A percentile compares a stretch with the other conserved stretches of the same genome.
phyloP scores from a whole-genome alignment of 1,284 basidiomycete genomes.

The Coniophora puteana region DNA sequence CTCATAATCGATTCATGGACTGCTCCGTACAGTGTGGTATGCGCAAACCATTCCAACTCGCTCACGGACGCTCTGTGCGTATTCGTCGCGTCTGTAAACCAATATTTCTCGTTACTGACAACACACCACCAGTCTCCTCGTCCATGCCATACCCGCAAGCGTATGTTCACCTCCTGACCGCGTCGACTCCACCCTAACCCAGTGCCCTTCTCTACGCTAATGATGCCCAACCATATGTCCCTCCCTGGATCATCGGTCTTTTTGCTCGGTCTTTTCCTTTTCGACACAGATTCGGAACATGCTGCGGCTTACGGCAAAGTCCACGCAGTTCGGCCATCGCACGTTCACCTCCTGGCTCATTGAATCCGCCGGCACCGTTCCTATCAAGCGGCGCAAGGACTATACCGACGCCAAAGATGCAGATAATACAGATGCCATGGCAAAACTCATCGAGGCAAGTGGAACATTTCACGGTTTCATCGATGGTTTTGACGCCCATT shows the following conservation, averaged over 20 bases:
- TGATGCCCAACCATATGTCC: neutral
- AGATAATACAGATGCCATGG: conserved; percentile 71
- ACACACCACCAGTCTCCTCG: conserved; percentile 48
- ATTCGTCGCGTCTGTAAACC: neutral
- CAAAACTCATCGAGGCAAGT: conserved; percentile 59
- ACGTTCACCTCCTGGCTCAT: conserved; percentile 89
- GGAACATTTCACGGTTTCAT: neutral
- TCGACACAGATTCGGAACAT: conserved; percentile 69
- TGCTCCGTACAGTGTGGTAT: conserved; percentile 48
- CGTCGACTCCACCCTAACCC: too few relatives aligned
- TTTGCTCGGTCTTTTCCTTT: neutral
- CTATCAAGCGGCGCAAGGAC: conserved; percentile 75
- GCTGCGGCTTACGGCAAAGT: conserved; percentile 80
- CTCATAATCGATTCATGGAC: conserved; percentile 24
- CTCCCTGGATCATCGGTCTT: too few relatives aligned
- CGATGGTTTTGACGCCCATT: neutral
- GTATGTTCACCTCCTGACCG: conserved; percentile 36
- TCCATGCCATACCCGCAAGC: conserved; percentile 64
- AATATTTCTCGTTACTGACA: conserved; percentile 7
- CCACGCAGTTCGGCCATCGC: conserved; percentile 75
- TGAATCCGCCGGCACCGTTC: conserved; percentile 80
- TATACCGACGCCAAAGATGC: conserved; percentile 43
- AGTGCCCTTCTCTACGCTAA: neutral
- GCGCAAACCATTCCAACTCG: conserved; percentile 81
- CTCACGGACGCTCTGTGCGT: conserved; percentile 80